A percentile compares a stretch with the other conserved stretches of the same genome.
Conservation (phyloP, 2,329 filamentous ascomycete species). For the Lasiodiplodia theobromae region DNA sequence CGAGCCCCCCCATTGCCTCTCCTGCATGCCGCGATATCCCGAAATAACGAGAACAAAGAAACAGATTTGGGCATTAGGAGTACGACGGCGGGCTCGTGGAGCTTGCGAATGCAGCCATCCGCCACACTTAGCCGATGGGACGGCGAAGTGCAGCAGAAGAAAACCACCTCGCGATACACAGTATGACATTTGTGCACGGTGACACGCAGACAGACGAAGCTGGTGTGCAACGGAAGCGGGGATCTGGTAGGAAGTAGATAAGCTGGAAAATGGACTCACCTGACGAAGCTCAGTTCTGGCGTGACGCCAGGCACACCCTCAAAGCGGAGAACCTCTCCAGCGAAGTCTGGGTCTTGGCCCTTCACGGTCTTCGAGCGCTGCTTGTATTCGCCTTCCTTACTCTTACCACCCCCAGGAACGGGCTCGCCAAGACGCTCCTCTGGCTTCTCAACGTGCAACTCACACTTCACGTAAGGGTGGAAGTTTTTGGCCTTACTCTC, state of each 20-base stretch:
- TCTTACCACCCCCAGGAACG: conserved; percentile 56
- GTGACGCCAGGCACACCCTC: conserved; percentile 51
- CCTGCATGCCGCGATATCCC: background rate
- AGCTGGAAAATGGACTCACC: conserved; percentile 45
- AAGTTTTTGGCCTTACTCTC: conserved; percentile 64
- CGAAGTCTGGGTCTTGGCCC: conserved; percentile 54
- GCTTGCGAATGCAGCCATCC: background rate
- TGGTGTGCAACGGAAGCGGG: conserved; percentile 14
- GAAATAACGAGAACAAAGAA: background rate
- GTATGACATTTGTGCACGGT: background rate
- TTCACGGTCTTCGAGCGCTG: conserved; percentile 54
- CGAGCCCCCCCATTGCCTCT: background rate
- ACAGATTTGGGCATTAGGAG: background rate
- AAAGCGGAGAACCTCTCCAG: conserved; percentile 54
- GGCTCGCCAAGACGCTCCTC: conserved; percentile 54
- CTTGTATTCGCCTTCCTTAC: conserved; percentile 61
- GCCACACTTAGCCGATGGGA: background rate
- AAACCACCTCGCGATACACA: background rate
- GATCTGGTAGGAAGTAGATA: conserved; percentile 7
- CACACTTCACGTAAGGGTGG: conserved; percentile 77
- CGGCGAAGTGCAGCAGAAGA: background rate
- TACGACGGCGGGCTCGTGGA: background rate
- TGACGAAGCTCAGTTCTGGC: conserved; percentile 57
- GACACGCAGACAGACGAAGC: conserved; percentile 13
- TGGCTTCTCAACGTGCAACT: conserved; percentile 79